Evolutionary conservation across 2,329 filamentous ascomycete species (phyloP), one percentile per base, ranked within the genome.

Genomic region (Aureobasidium sp.): DNA sequence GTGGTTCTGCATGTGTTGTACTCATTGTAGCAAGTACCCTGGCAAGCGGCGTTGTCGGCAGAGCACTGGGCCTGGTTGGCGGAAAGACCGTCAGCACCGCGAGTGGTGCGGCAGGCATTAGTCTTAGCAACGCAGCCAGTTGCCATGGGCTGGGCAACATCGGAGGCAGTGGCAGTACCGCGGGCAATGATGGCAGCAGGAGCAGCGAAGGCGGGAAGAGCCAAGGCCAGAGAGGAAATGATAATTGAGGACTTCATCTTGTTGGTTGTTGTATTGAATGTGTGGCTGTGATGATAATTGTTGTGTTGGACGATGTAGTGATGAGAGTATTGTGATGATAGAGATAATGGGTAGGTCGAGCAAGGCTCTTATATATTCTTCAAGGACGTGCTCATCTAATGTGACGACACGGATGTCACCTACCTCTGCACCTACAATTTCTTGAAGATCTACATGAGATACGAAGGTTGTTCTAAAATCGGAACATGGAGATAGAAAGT

Each of bases 11-110:
- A 66, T 29, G 47, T 42, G 48, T 66, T 59, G 40, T 67, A 62
- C 23, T 53, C 61, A 31, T 67, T 66, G 29, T 43, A 65, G 48
- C 69, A 70, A 36, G 65, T 27, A 27, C 68, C 50, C 29, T 43
- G 59, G 67, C 68, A 70, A 9, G 58, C 29, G n/a, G 51, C 59
- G 47, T 51, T 29, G n/a, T 63, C 59, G 31, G 59, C n/a, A 42
- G 59, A 40, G 59, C 59, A 63, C n/a, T 63, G 43, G 13, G 45
- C 45, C 38, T 51, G 59, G 45, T 50, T 51, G 45, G 59, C 55
- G 25, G 42, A 47, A 36, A 47, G 55, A 15, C 55, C 55, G n/a
- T 13, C 36, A 4, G 31, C 54, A 18, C 15, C 23, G 55, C 36
- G 15, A 29, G 20, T 36, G 55, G 43, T 18, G 16, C 55, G 27